Evolutionary conservation across 1,284 basidiomycete species (phyloP).

Genomic region (Cryptococcus hybrid): DNA sequence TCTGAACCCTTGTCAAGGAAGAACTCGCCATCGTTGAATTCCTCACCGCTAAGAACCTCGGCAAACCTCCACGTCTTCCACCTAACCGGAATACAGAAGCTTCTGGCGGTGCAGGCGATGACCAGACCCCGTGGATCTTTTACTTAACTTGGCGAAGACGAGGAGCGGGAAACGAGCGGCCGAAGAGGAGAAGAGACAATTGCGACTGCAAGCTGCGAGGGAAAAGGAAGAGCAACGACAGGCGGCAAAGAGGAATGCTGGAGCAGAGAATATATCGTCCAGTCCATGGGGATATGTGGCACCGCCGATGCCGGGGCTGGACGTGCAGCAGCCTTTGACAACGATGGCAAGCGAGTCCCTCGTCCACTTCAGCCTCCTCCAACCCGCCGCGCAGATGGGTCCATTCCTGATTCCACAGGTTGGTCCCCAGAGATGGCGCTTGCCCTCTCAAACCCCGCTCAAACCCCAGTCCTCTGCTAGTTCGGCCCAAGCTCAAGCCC

Average conservation of each 20-base stretch:
- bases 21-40: constrained; percentile 52
- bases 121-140: constrained; percentile 44
- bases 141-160: constrained; percentile 46
- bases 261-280: constrained; percentile 11
- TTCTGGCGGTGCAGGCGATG: constrained; percentile 18
- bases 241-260: constrained; percentile 18
- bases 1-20: constrained; percentile 52
- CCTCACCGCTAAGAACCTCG: constrained; percentile 44
- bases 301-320: constrained; percentile 47
- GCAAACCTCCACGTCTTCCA: constrained; percentile 12
- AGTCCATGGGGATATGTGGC: constrained; percentile 49
- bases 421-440: constrained; percentile 18
- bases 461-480: background rate
- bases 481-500: background rate
- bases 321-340: constrained; percentile 48
- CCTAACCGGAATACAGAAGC: constrained; percentile 4
- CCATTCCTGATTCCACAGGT: constrained; percentile 14
- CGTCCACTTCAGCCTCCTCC: constrained; percentile 43
- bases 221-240: constrained; percentile 38
- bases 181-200: constrained; percentile 45
- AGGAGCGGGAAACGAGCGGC: constrained; percentile 43
- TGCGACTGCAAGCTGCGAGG: constrained; percentile 42
- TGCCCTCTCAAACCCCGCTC: constrained; percentile 5
- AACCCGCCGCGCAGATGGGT: constrained; percentile 16
- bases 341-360: constrained; percentile 22